Percentiles rank a stretch among this genome's conserved stretches.
Evolutionary conservation across 2,329 filamentous ascomycete genomes (phyloP).

Genomic region (Neofusicoccum parvum): DNA sequence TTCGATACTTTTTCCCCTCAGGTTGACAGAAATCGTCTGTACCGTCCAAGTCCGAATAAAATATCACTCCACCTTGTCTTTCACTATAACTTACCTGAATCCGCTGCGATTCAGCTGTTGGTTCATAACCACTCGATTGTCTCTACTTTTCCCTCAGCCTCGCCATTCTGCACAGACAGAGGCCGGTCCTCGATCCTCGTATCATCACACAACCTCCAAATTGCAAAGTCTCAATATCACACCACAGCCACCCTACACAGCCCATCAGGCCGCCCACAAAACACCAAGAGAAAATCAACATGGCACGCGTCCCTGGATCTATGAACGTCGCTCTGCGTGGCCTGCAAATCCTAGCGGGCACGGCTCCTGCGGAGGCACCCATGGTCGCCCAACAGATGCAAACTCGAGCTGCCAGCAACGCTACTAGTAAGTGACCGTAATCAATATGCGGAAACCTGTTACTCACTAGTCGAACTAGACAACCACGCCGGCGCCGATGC

Average conservation of each 20-base stretch:
- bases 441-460: not conserved
- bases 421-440: not conserved
- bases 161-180: not conserved
- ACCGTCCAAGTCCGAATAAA: too few species aligned
- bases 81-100: too few species aligned
- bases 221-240: not conserved
- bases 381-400: not conserved
- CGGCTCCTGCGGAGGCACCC: not conserved
- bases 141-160: not conserved
- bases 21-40: too few species aligned
- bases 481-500: not conserved
- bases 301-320: not conserved
- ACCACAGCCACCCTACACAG: not conserved
- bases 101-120: too few species aligned
- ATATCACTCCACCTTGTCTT: too few species aligned
- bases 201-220: not conserved
- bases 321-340: not conserved
- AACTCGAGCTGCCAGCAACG: not conserved
- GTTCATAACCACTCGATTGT: too few species aligned
- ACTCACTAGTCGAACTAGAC: not conserved
- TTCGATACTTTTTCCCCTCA: not conserved
- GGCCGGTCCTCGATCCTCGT: not conserved
- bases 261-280: too few species aligned
- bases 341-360: not conserved
- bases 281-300: not conserved